A percentile compares a stretch with the other conserved stretches of the same genome.
These are phyloP conservation scores for Fusarium ambrosium DNA, from an alignment of 2,329 filamentous ascomycete genomes.

Conservation along the genomic window DNA sequence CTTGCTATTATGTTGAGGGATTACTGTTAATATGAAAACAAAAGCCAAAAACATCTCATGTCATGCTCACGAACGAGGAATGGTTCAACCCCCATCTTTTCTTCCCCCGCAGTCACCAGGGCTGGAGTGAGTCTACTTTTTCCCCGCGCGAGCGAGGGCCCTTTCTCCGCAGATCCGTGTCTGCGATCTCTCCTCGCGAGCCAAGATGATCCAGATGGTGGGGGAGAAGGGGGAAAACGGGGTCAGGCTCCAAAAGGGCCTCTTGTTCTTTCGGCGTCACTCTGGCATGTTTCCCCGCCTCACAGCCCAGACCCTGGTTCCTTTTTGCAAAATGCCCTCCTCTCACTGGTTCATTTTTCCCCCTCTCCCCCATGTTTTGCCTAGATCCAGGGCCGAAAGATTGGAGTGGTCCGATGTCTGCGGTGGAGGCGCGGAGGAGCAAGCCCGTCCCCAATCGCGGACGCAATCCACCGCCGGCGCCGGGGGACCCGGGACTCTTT, in stretches of 20 bases:
- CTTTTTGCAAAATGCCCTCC: not conserved
- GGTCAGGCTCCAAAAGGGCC: not conserved
- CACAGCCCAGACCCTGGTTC: not conserved
- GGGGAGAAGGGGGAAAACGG: not conserved
- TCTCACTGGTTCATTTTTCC: conserved; percentile 7
- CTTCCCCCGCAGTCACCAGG: conserved; percentile 38
- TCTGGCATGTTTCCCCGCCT: conserved; percentile 8
- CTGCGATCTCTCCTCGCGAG: conserved; percentile 23
- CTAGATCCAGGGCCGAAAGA: not conserved
- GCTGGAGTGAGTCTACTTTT: conserved; percentile 29
- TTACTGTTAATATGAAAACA: not conserved
- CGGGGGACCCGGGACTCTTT: not conserved
- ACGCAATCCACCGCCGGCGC: not conserved
- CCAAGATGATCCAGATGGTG: conserved; percentile 11
- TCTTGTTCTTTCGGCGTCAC: conserved; percentile 15
- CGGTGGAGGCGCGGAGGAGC: conserved; percentile 24
- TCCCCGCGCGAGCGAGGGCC: conserved; percentile 39
- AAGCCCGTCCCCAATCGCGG: conserved; percentile 25
- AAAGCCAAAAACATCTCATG: conserved; percentile 6
- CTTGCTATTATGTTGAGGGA: not conserved
- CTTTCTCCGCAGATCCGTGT: conserved; percentile 40
- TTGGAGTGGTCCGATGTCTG: conserved; percentile 27
- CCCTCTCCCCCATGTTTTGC: not conserved
- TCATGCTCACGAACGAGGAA: not conserved
- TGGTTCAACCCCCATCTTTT: conserved; percentile 36